These are phyloP conservation scores for Beauveria australis DNA, from an alignment of 2,329 filamentous ascomycete genomes.

Conservation along the genomic window DNA sequence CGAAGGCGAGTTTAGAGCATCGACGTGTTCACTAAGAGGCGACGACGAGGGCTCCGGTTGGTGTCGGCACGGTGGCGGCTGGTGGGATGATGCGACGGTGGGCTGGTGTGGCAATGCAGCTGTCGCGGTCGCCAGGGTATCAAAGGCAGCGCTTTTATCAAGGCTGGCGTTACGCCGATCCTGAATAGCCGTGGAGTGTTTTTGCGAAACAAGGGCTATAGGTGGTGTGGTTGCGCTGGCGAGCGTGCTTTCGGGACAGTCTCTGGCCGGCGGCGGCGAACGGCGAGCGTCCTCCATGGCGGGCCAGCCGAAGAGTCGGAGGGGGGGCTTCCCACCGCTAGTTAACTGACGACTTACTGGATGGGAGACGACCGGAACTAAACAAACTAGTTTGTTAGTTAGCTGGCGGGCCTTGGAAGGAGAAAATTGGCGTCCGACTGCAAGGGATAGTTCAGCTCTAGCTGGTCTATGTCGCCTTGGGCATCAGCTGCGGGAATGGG, in stretches of 20 bases:
- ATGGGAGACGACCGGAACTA: not conserved
- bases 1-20: constrained; percentile 1
- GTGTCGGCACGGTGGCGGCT: not conserved
- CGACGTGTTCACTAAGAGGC: not conserved
- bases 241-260: not conserved
- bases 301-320: not conserved
- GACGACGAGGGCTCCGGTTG: not conserved
- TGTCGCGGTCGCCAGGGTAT: constrained; percentile 1
- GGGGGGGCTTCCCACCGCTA: constrained; percentile 8
- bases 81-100: constrained; percentile 4
- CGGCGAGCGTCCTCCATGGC: constrained; percentile 1
- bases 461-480: not conserved
- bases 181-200: not conserved
- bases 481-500: not conserved
- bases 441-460: constrained; percentile 4
- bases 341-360: not conserved
- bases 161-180: constrained; percentile 1
- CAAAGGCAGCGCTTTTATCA: not conserved
- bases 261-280: constrained; percentile 1
- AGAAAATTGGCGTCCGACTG: not conserved
- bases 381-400: not conserved
- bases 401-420: not conserved
- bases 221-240: constrained; percentile 1
- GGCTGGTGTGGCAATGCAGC: constrained; percentile 6
- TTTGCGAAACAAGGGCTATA: constrained; percentile 5